Base-by-base conservation (phyloP, 169 alveolate species). In the Plasmodium inui region DNA sequence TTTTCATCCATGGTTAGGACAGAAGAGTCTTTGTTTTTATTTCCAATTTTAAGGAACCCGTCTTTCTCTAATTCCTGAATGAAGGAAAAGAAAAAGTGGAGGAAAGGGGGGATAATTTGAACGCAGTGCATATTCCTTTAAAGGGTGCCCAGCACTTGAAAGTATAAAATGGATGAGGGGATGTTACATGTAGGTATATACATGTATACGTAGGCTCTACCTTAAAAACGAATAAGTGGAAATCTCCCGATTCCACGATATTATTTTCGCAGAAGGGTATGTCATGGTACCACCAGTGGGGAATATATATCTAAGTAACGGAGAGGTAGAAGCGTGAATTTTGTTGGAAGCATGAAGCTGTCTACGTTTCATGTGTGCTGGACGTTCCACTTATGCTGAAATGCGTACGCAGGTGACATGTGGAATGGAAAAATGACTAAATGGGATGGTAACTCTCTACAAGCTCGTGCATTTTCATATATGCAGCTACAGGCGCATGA, bases 221-320 rank as follows among this genome's bases (percentile, higher is more conserved):
- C 79, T 86, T 76, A 44, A 86, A 78, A 76, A 86, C 32, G 57
- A 76, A 70, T 74, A 86, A 44, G 28, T 86, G 93, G 32, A 86
- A 86, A 50, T 76, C 85, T 50, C 80, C 81, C 30, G 84, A 34
- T 50, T 86, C 93, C 8, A 41, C 17, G 44, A 86, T 74, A n/a
- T 76, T 86, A 30, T 86, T 28, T 86, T 86, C 79, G 41, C 93
- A 86, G 32, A 74, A 4, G 22, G 50, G 53, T 86, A 86, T 76
- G 41, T 86, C 84, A 76, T 86, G 37, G 80, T 86, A 86, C 93
- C 93, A 86, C 93, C 93, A 86, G 34, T 86, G 80, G 85, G 93
- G 93, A 86, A 86, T 78, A 76, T 86, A 86, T 86, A 86, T 78
- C 93, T 86, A 53, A n/a, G 44, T 28, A 3, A 70, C 2, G 46